These are phyloP conservation scores for Eimeria necatrix DNA, from an alignment of 169 alveolate genomes.

Conservation along the genomic window DNA sequence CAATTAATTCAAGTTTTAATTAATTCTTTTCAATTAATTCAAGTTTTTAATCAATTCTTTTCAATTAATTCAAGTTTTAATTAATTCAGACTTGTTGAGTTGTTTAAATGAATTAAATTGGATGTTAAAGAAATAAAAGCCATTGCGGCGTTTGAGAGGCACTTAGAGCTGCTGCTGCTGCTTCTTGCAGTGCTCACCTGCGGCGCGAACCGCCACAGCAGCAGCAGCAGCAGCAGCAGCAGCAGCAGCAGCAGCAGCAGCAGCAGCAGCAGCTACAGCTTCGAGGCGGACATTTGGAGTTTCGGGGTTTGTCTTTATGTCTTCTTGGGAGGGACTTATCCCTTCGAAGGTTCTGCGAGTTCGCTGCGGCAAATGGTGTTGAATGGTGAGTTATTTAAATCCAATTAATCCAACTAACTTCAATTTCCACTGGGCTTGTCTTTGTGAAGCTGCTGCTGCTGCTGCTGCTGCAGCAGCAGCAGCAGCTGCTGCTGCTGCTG, in stretches of 20 bases:
- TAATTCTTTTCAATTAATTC: background rate
- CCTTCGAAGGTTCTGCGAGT: slow-evolving; percentile 74
- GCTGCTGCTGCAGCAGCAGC: background rate
- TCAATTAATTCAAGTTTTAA: too few species aligned
- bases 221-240: slow-evolving; percentile 27
- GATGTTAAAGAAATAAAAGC: background rate
- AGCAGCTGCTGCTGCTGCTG: background rate
- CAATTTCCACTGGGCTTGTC: too few species aligned
- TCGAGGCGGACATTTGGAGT: slow-evolving; percentile 74
- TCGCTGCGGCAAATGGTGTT: slow-evolving; percentile 19
- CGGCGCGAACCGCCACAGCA: slow-evolving; percentile 18
- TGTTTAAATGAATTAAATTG: background rate
- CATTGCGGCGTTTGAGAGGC: background rate
- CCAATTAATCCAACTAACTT: too few species aligned
- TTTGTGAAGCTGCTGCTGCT: too few species aligned
- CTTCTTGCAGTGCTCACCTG: slow-evolving; percentile 16
- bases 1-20: background rate
- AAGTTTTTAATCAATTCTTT: background rate
- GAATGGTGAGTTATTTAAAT: background rate
- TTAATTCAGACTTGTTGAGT: too few species aligned
- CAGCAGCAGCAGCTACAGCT: slow-evolving; percentile 64
- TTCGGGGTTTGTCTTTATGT: slow-evolving; percentile 79
- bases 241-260: background rate
- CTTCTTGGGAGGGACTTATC: slow-evolving; percentile 79
- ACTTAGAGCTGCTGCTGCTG: slow-evolving; percentile 1